A percentile compares a stretch with the other conserved stretches of the same genome.
Evolutionary conservation across 106 monocot species (phyloP).

Genomic region (Hemerocallis citrina): DNA sequence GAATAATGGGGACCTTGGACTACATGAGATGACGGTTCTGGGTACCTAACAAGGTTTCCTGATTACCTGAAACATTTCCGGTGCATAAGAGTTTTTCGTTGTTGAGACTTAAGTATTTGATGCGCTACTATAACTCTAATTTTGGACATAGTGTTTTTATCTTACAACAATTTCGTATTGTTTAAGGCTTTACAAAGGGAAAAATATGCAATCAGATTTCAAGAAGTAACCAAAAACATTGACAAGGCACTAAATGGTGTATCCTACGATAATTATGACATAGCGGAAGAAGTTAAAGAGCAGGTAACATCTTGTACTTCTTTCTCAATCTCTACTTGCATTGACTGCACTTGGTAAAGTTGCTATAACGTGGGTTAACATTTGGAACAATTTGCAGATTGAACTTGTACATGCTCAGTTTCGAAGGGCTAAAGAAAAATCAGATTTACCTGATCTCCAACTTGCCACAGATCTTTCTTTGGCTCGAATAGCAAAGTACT

Average conservation of each 20-base stretch:
- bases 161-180: not conserved
- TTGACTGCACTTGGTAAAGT: too few species aligned
- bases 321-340: constrained; percentile 1
- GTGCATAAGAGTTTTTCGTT: too few species aligned
- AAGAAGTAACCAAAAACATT: constrained; percentile 43
- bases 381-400: constrained; percentile 46
- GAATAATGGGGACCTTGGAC: too few species aligned
- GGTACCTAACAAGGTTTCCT: too few species aligned
- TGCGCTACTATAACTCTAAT: too few species aligned
- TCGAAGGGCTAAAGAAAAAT: constrained; percentile 37
- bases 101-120: too few species aligned
- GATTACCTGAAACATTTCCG: too few species aligned
- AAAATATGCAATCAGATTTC: constrained; percentile 26
- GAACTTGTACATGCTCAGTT: constrained; percentile 69
- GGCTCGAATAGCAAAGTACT: constrained; percentile 9
- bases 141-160: too few species aligned
- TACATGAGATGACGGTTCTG: too few species aligned
- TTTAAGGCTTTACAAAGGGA: constrained; percentile 48
- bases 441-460: constrained; percentile 34
- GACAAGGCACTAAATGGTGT: constrained; percentile 51
- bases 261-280: constrained; percentile 46
- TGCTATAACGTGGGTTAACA: not conserved
- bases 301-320: constrained; percentile 41
- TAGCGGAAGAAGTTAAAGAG: constrained; percentile 80
- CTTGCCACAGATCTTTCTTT: constrained; percentile 26